Base-by-base conservation (phyloP, 225 moss, liverwort and hornwort species). In the Pseudoscleropodium purum region DNA sequence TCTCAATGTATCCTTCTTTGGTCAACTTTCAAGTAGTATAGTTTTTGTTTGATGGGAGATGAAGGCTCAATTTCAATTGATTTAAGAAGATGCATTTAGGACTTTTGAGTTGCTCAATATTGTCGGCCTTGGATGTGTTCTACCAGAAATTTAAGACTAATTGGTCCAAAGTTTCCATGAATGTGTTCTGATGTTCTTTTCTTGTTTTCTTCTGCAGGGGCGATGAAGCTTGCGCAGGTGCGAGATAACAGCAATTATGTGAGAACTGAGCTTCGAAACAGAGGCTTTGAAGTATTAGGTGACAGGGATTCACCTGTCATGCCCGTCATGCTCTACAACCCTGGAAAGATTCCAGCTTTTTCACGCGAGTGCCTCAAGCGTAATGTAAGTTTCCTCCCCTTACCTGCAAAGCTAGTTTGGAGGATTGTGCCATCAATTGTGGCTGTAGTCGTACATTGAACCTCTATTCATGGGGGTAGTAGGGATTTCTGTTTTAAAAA, bases 311-410 rank as follows among this genome's bases (percentile, higher is more conserved):
- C 99, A 36, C 99, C 99, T 84, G 96, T 99, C 57, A 99, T 99
- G 99, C 97, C 99, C 54, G 91, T 99, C 47, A 99, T 99, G 99
- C 95, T 99, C 26, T 99, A 99, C 84, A 96, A 97, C 92, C 97
- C 99, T 90, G 99, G 95, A 88, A 99, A 99, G 89, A 99, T 99
- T 57, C 97, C 99, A 81, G 99, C 99, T 63, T 99, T 99, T 87
- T 95, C 95, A 47, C 96, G 99, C 69, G 99, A 99, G 93, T 99
- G 99, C 91, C 94, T 99, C 37, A 95, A 96, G 91, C 95, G 97
- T 85, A 97, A 99, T 91, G 99, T 99, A 96, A 92, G 77, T 86
- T 83, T 51, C 60, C 63, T 85, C 60, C 73, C 79, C 47, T 26
- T 61, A 31, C 61, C n/a, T 77, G 61, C 39, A 60, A 61, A 73